These are phyloP conservation scores for Orychophragmus violaceus DNA, from an alignment of 345 rosid genomes.

Conservation along the genomic window DNA sequence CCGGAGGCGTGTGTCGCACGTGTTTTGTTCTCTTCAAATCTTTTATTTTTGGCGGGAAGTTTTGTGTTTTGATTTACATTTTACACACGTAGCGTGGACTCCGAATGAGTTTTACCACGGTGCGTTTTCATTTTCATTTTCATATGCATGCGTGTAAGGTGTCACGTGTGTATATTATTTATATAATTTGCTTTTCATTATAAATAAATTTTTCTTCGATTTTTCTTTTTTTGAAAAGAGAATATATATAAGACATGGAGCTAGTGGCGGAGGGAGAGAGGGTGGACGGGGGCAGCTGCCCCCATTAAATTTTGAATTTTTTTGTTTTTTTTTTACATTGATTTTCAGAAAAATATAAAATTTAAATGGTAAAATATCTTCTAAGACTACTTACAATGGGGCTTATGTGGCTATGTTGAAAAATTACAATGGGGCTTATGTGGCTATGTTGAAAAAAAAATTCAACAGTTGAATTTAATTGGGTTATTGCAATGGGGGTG, in stretches of 20 bases:
- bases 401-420: too few relatives aligned
- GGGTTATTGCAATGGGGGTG: too few relatives aligned
- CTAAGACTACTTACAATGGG: too few relatives aligned
- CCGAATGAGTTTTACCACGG: conserved; percentile 3
- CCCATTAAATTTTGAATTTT: too few relatives aligned
- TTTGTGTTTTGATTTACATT: conserved; percentile 1
- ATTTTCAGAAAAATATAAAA: too few relatives aligned
- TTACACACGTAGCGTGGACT: conserved; percentile 17
- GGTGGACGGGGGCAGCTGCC: too few relatives aligned
- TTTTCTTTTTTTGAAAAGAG: background rate
- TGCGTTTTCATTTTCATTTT: background rate
- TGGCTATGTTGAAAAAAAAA: too few relatives aligned
- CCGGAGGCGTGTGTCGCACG: conserved; percentile 30
- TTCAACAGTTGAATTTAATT: too few relatives aligned
- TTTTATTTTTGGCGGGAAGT: conserved; percentile 31
- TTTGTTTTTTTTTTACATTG: too few relatives aligned
- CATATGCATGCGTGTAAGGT: conserved; percentile 26
- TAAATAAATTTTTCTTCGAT: background rate
- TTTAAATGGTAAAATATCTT: too few relatives aligned
- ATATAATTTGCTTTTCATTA: background rate
- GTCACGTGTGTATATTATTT: conserved; percentile 22
- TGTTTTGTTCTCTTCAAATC: conserved; percentile 22
- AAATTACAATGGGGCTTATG: too few relatives aligned
- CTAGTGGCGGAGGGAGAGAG: too few relatives aligned
- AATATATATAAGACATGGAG: background rate